A percentile compares a stretch with the other conserved stretches of the same genome.
These are phyloP conservation scores for Microsporum canis DNA, from an alignment of 2,329 filamentous ascomycete genomes.

Conservation along the genomic window DNA sequence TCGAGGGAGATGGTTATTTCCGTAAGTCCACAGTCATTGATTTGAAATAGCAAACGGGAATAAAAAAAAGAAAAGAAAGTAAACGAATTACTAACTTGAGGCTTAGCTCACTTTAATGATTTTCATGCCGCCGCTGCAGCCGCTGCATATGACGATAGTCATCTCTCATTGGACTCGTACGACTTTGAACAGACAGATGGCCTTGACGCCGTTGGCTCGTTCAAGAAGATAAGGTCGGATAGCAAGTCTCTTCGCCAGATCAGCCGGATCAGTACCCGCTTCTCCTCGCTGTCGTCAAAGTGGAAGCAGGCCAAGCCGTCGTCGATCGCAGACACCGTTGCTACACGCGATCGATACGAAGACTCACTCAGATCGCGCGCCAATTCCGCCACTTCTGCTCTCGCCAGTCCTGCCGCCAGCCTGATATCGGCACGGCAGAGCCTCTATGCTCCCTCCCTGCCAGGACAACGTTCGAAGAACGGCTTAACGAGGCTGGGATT, in stretches of 20 bases:
- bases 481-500: conserved; percentile 38
- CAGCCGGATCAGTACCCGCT: conserved; percentile 55
- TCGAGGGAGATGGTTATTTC: conserved; percentile 53
- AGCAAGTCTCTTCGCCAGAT: conserved; percentile 39
- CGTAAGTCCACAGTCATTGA: conserved; percentile 44
- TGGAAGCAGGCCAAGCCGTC: conserved; percentile 24
- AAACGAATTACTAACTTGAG: conserved; percentile 6
- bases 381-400: conserved; percentile 32
- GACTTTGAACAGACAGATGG: conserved; percentile 47
- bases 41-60: background rate
- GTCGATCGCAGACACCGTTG: conserved; percentile 27
- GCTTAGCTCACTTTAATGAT: conserved; percentile 29
- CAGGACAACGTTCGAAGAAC: conserved; percentile 51
- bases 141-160: conserved; percentile 22
- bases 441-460: conserved; percentile 51
- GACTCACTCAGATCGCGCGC: conserved; percentile 31
- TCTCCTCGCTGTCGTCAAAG: conserved; percentile 58
- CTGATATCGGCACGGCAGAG: conserved; percentile 38
- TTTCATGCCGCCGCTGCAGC: conserved; percentile 18
- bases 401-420: conserved; percentile 27
- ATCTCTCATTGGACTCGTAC: conserved; percentile 23
- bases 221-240: conserved; percentile 44
- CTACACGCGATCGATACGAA: conserved; percentile 21
- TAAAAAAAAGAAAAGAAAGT: background rate
- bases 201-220: conserved; percentile 47